Base-by-base conservation (phyloP, 345 rosid species). In the Melastoma malabathricum region DNA sequence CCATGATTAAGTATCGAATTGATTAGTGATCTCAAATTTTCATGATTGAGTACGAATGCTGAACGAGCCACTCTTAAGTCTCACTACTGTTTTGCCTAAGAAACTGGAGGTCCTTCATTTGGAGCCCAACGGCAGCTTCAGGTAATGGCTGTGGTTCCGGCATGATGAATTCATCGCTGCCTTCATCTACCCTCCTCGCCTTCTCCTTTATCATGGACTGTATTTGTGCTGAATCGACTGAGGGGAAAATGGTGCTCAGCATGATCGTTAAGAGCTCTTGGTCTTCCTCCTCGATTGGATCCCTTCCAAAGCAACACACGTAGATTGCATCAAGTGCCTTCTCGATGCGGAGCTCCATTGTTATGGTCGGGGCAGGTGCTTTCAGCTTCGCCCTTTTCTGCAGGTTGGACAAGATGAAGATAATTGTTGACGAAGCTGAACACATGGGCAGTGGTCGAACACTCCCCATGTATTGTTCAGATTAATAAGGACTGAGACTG, bases 61-160 rank as follows among this genome's bases (percentile, higher is more conserved):
- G 38, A 5, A 31, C 5, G 38, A 31, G 41, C 41, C 41, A 8
- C 12, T 16, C 15, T 73, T 48, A 79, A 56, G 73, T 53, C 13
- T 86, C 88, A 10, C 48, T 8, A 34, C 41, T 75, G 50, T 74
- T 84, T 54, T 84, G 89, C 70, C 74, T 64, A 55, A 92, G 94
- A 73, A 92, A 92, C 52, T 82, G 74, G 39, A 92, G 95, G 68
- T 92, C 95, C 64, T 84, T 92, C 96, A 86, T 87, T 61, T 92
- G 98, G 79, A 79, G 54, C 58, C 75, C 57, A 14, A 67, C 79
- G 46, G 96, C 98, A 64, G 80, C 95, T 73, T 79, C 75, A 0
- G 89, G 68, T 57, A 84, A 69, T 15, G 81, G 70, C 72, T 72
- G 80, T 2, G 72, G 72, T 66, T 67, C 81, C 5, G 72, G 65